A percentile compares a stretch with the other conserved stretches of the same genome.
Conservation (phyloP, 169 alveolate genomes). For the Eimeria sp. region DNA sequence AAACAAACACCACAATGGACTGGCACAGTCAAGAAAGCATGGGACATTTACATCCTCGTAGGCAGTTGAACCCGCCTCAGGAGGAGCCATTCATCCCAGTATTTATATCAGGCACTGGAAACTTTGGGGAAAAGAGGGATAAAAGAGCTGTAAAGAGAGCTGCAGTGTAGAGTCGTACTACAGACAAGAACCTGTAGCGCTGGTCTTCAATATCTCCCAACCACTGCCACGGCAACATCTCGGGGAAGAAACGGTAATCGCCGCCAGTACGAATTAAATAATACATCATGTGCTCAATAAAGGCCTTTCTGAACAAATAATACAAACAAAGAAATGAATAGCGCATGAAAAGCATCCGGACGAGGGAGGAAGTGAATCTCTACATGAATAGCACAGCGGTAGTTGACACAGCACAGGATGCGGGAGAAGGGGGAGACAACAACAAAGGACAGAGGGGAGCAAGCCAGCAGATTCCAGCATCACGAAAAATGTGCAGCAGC, state of each 20-base stretch:
- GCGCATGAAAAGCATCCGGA: no score
- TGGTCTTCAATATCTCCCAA: slow-evolving; percentile 91
- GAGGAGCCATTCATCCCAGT: no score
- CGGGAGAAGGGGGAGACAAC: no score
- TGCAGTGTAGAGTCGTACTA: slow-evolving; percentile 31
- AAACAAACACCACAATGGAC: not conserved
- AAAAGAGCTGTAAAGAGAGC: not conserved
- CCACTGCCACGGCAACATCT: slow-evolving; percentile 93
- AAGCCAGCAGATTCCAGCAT: not conserved
- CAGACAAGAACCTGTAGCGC: slow-evolving; percentile 89
- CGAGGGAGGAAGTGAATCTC: no score
- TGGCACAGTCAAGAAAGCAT: no score
- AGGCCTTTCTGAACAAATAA: slow-evolving; percentile 75
- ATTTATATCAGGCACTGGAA: not conserved
- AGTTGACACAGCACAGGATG: no score
- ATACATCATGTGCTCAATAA: slow-evolving; percentile 92
- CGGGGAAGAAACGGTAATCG: slow-evolving; percentile 92
- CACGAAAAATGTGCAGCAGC: not conserved
- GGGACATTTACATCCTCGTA: no score
- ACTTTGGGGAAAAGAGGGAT: not conserved
- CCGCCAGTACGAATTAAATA: slow-evolving; percentile 92
- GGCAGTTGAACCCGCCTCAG: no score
- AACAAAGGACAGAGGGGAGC: not conserved
- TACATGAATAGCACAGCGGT: no score
- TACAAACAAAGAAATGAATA: no score